Conservation (phyloP, 2,329 filamentous ascomycete genomes). For the Sphaerulina populicola region DNA sequence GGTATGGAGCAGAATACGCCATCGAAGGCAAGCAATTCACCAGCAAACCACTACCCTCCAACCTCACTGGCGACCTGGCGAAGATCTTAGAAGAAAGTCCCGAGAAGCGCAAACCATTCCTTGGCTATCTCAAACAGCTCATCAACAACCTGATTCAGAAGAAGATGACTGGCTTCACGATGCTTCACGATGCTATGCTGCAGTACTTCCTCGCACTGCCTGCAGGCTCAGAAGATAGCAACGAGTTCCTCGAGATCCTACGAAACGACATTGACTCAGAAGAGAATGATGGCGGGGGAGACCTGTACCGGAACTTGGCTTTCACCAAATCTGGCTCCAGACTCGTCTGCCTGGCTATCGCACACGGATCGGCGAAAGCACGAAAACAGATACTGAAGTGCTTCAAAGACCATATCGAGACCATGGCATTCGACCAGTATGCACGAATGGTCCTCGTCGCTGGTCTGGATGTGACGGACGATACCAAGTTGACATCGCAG, state of each 20-base stretch:
- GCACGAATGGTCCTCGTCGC: slow-evolving; percentile 76
- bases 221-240: slow-evolving; percentile 69
- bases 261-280: slow-evolving; percentile 76
- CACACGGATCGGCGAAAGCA: slow-evolving; percentile 83
- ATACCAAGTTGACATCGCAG: slow-evolving; percentile 81
- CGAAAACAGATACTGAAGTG: slow-evolving; percentile 78
- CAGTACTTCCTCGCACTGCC: slow-evolving; percentile 84
- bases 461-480: slow-evolving; percentile 85
- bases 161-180: slow-evolving; percentile 92
- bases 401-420: slow-evolving; percentile 80
- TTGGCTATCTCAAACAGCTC: slow-evolving; percentile 75
- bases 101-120: slow-evolving; percentile 77
- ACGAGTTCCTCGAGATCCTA: slow-evolving; percentile 79
- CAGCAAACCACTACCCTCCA: slow-evolving; percentile 24
- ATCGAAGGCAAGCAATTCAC: slow-evolving; percentile 61
- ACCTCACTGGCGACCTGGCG: slow-evolving; percentile 55
- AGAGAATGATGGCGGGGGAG: slow-evolving; percentile 52
- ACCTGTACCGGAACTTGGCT: slow-evolving; percentile 87
- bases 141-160: slow-evolving; percentile 93
- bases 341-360: slow-evolving; percentile 71
- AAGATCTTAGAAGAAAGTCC: slow-evolving; percentile 67
- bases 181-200: slow-evolving; percentile 96
- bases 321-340: slow-evolving; percentile 86
- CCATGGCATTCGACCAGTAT: slow-evolving; percentile 71
- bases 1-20: slow-evolving; percentile 91